Base-by-base conservation (phyloP, 1,284 basidiomycete genomes). In the Moesziomyces parantarcticus region DNA sequence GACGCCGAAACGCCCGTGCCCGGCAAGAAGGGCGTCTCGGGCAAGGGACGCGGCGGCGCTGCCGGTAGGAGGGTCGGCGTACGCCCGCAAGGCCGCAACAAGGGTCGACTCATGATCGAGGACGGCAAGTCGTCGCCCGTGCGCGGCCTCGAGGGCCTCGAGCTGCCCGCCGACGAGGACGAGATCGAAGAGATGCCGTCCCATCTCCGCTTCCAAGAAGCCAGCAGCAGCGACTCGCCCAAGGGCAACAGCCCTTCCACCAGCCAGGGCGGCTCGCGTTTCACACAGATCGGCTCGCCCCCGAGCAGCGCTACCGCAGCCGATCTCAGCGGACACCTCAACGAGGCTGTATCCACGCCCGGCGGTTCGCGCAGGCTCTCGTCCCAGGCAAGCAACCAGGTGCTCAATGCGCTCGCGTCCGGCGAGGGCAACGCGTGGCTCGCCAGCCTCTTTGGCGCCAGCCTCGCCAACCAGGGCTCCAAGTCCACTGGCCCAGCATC, bases 31-130 rank as follows among this genome's bases (percentile, higher is more conserved):
- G 34, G 34, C 34, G 64, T 68, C 1, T 65, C 70, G 1, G 66
- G 56, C n/a, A 70, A 70, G 23, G 62, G 49, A 4, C 52, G 58
- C 11, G 57, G 60, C 25, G 52, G 51, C n/a, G 8, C 5, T 29
- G 29, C 9, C 29, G 64, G 71, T 40, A 86, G 85, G 21, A 74
- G 83, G 39, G 74, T 70, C 8, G 70, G 50, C n/a, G 62, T 74
- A 18, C 58, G 76, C 18, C 60, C 70, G 22, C 50, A 51, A 60
- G 60, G 64, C 57, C 49, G 76, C 49, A 60, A 58, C 51, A 66
- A 68, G 54, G 56, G 63, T 23, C 55, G 65, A 2, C 50, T 73
- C 14, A 70, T 76, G 75, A 76, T 73, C 48, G 73, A 75, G 26
- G 68, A 61, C 22, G 68, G 64, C 44, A 55, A 43, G 7, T 47